Conservation (phyloP, 208 protist genomes). For the Leishmania guyanensis region DNA sequence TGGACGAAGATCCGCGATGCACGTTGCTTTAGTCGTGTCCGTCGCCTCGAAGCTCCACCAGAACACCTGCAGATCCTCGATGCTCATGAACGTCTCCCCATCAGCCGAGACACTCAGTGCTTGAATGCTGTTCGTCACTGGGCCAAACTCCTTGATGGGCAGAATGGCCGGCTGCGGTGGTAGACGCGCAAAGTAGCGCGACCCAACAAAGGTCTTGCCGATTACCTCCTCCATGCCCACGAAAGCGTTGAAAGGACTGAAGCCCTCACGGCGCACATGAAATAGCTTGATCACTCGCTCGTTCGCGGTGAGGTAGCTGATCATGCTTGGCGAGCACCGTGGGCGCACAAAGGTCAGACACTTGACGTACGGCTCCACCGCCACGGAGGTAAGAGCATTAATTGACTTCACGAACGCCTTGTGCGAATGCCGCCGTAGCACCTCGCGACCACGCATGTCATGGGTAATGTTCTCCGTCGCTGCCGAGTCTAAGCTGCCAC, state of each 20-base stretch:
- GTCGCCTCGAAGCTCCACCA: slow-evolving; percentile 85
- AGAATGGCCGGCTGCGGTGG: slow-evolving; percentile 60
- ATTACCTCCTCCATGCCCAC: slow-evolving; percentile 70
- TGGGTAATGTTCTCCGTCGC: slow-evolving; percentile 46
- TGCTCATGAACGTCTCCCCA: slow-evolving; percentile 82
- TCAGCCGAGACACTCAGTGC: slow-evolving; percentile 76
- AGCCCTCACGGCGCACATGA: slow-evolving; percentile 79
- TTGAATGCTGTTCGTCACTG: slow-evolving; percentile 70
- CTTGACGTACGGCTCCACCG: slow-evolving; percentile 77
- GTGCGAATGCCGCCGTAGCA: slow-evolving; percentile 78
- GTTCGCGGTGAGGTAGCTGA: slow-evolving; percentile 88
- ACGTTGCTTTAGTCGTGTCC: slow-evolving; percentile 68
- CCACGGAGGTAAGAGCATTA: slow-evolving; percentile 83
- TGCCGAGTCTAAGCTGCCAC: slow-evolving; percentile 40
- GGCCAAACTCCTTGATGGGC: slow-evolving; percentile 82
- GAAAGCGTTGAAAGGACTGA: slow-evolving; percentile 76
- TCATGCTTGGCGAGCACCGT: slow-evolving; percentile 73
- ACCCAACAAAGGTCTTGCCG: slow-evolving; percentile 43
- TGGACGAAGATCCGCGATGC: slow-evolving; percentile 74
- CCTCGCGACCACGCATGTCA: slow-evolving; percentile 65
- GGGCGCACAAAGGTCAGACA: slow-evolving; percentile 65
- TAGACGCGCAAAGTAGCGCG: slow-evolving; percentile 72
- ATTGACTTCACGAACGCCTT: slow-evolving; percentile 84
- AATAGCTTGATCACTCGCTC: slow-evolving; percentile 89
- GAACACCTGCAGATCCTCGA: slow-evolving; percentile 89